Evolutionary conservation across 225 moss, liverwort and hornwort species (phyloP).

Genomic region (Pleurozium schreberi): DNA sequence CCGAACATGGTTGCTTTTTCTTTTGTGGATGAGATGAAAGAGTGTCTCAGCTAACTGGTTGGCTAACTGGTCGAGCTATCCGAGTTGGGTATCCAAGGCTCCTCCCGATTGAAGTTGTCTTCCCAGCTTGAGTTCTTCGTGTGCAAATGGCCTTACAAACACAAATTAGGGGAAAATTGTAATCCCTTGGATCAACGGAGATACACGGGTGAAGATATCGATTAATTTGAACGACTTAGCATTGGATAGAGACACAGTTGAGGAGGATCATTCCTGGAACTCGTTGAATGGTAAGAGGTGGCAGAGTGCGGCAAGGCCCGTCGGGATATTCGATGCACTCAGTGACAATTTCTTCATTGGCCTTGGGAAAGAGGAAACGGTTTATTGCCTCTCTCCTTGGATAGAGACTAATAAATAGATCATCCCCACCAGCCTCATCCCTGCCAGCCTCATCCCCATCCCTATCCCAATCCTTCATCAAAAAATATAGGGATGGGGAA

Average conservation of each 20-base stretch:
- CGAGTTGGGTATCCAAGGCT: neutral
- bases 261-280: neutral
- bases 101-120: neutral
- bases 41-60: neutral
- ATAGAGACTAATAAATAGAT: too few relatives aligned
- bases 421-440: too few relatives aligned
- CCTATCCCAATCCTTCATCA: too few relatives aligned
- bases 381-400: too few relatives aligned
- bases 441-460: too few relatives aligned
- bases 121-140: neutral
- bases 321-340: neutral
- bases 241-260: too few relatives aligned
- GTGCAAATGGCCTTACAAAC: neutral
- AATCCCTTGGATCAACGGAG: too few relatives aligned
- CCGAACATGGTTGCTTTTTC: neutral
- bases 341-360: neutral
- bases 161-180: neutral
- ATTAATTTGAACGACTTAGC: neutral
- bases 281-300: neutral
- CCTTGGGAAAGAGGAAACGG: too few relatives aligned
- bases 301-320: too few relatives aligned
- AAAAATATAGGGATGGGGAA: too few relatives aligned
- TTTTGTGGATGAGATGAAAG: neutral
- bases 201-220: neutral
- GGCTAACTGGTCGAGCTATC: neutral